Evolutionary conservation across 2,329 filamentous ascomycete species (phyloP), one percentile per base, ranked within the genome.

Genomic region (Rhytidhysteron rufulum): DNA sequence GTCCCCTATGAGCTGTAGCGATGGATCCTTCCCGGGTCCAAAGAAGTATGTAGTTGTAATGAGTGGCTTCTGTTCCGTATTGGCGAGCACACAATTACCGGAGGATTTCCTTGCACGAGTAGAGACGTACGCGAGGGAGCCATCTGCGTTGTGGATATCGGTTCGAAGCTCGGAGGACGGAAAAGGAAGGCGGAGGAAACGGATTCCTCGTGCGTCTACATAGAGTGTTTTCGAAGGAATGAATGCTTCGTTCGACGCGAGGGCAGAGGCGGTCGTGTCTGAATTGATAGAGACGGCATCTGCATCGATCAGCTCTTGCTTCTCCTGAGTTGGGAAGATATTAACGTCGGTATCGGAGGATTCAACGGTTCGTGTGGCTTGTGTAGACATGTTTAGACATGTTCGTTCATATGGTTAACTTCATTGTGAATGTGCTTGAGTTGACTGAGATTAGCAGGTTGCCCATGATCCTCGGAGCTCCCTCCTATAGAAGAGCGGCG

Each of bases 11-110:
- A 68, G 44, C 3, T 54, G 50, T 18, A 83, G 60, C 31, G 69
- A 58, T 3, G 79, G 79, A 5, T 74, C 69, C 2, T 69, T 68
- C 30, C 68, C 68, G 2, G 78, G 78, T 0, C 79, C 79, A 50
- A 75, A 80, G 47, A 71, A 73, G 59, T 82, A 82, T 3, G 68
- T 71, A 0, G 79, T 82, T 1, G 57, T 66, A 46, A 69, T 73
- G n/a, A 79, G 51, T 4, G 70, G 58, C 4, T 52, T 48, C 6
- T 57, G 60, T 5, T 60, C 50, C 11, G 68, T 65, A 25, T 68
- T 62, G 17, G 65, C 69, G 25, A 73, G 59, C 4, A 75, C 57
- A 34, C 80, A 70, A 45, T 69, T 67, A 44, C 75, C 76, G 1
- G 76, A 79, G 43, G 62, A 54, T 32, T 67, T 65, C 7, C 61